Evolutionary conservation across 148 eudicot species (phyloP).

Genomic region (Heliosperma pusillum): DNA sequence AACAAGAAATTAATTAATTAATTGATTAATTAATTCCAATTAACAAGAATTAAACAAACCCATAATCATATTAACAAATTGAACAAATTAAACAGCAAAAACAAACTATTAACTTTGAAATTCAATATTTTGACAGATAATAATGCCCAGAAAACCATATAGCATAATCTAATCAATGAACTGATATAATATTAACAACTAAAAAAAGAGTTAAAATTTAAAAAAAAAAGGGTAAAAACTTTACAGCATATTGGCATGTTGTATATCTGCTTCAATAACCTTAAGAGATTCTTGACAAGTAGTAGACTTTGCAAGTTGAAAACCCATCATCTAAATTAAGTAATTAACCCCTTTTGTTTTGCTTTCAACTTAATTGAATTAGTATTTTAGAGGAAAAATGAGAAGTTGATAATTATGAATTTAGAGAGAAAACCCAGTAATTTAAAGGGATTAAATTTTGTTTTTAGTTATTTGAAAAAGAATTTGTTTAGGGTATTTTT

Average conservation of each 20-base stretch:
- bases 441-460: background rate
- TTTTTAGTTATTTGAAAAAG: background rate
- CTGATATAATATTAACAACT: background rate
- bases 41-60: background rate
- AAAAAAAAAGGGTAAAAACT: conserved; percentile 26
- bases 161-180: background rate
- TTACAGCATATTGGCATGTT: conserved; percentile 68
- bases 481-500: no score
- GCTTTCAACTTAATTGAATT: background rate
- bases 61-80: background rate
- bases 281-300: conserved; percentile 51
- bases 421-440: background rate
- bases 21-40: no score
- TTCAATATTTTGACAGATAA: background rate
- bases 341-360: no score
- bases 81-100: conserved; percentile 12
- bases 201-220: background rate
- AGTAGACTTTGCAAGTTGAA: conserved; percentile 35
- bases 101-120: background rate
- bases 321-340: conserved; percentile 33
- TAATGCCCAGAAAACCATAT: background rate
- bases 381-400: background rate
- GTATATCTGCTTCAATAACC: conserved; percentile 53
- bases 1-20: background rate
- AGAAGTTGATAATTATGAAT: background rate